Conservation (phyloP, 306 rosid genomes). For the Elaeagnus macrophylla region DNA sequence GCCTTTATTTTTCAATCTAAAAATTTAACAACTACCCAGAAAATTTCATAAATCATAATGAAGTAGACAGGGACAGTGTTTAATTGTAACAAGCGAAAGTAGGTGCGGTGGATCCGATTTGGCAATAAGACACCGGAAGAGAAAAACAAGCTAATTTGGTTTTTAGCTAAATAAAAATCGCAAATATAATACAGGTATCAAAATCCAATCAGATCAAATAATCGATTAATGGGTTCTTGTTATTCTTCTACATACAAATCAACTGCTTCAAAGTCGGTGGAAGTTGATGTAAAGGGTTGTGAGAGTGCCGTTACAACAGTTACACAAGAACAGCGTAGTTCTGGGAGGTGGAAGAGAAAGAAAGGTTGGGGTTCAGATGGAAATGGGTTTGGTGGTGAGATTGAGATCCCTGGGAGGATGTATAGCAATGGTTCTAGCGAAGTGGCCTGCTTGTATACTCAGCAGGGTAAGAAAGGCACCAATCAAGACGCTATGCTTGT, state of each 20-base stretch:
- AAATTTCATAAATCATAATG: no score
- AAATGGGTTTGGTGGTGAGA: constrained; percentile 6
- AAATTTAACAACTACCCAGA: no score
- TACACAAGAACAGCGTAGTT: background rate
- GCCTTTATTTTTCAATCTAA: no score
- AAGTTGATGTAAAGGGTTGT: background rate
- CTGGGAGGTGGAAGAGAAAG: constrained; percentile 17
- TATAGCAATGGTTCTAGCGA: constrained; percentile 26
- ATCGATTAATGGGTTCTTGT: constrained; percentile 8
- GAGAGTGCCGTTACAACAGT: background rate
- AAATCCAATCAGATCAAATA: background rate
- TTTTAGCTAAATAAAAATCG: no score
- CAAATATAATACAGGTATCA: background rate
- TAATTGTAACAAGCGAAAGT: no score
- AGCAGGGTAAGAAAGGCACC: constrained; percentile 50
- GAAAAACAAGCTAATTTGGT: no score
- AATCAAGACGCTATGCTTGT: constrained; percentile 55
- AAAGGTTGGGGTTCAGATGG: constrained; percentile 15
- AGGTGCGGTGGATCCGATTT: no score
- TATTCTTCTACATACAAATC: constrained; percentile 1
- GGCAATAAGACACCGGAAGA: no score
- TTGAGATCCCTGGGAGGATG: constrained; percentile 31
- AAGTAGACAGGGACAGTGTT: no score
- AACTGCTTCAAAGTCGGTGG: background rate
- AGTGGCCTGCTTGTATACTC: constrained; percentile 39